Base-by-base conservation (phyloP, 768 basidiomycete species). In the Flagelloscypha sp. region DNA sequence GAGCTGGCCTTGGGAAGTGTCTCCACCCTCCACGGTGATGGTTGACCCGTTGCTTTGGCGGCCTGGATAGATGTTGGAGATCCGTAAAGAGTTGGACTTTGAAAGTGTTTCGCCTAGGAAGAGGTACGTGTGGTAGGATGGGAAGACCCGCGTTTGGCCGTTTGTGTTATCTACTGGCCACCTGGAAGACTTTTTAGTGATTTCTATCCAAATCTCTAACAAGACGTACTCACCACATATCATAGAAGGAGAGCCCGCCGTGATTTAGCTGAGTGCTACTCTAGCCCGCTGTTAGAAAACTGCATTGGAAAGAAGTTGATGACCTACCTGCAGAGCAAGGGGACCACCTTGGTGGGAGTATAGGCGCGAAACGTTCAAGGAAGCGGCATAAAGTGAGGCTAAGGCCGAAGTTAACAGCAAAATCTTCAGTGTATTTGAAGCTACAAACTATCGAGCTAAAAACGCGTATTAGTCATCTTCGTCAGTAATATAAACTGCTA, bases 291-390 rank as follows among this genome's bases (percentile, higher is more conserved):
- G n/a, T n/a, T n/a, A n/a, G n/a, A n/a, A n/a, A n/a, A n/a, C n/a
- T n/a, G n/a, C n/a, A n/a, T n/a, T n/a, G n/a, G n/a, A n/a, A n/a
- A n/a, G n/a, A n/a, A n/a, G n/a, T n/a, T n/a, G n/a, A n/a, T n/a
- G n/a, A n/a, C n/a, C n/a, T n/a, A n/a, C n/a, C n/a, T 73, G 72
- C 11, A 72, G 47, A 4, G 69, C 66, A 17, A 71, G 57, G 3
- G 71, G 70, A 1, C 67, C 71, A 6, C 72, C 72, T 56, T 73
- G 71, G 40, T 74, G 72, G n/a, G 69, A 58, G 35, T 70, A 72
- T 30, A 75, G 33, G 21, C 71, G 72, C n/a, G n/a, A n/a, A n/a
- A n/a, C n/a, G n/a, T n/a, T n/a, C n/a, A n/a, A n/a, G n/a, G n/a
- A 52, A 19, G 49, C 46, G 11, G 53, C 47, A 23, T 49, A 52